phyloP scores from a whole-genome alignment of 2,329 filamentous ascomycete species.

The Fusarium foetens region DNA sequence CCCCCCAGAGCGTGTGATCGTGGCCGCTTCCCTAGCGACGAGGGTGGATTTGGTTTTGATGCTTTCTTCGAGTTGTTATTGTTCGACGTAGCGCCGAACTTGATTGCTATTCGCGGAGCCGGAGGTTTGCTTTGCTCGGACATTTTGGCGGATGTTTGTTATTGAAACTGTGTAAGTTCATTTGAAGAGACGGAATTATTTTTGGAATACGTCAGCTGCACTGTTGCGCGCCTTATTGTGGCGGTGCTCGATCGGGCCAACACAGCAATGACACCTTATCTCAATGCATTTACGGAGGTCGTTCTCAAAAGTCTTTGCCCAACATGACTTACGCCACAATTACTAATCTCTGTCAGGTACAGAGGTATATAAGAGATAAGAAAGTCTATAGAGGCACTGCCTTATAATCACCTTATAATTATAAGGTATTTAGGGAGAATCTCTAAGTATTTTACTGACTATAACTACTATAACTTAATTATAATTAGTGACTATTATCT shows the following conservation, averaged over 20 bases:
- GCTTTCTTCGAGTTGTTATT: constrained; percentile 45
- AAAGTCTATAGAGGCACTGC: too few species aligned
- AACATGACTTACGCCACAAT: too few species aligned
- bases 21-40: constrained; percentile 60
- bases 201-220: constrained; percentile 9
- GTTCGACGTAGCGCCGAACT: constrained; percentile 52
- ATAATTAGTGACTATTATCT: too few species aligned
- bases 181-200: constrained; percentile 1
- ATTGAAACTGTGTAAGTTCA: constrained; percentile 1
- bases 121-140: constrained; percentile 44
- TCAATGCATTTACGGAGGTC: background rate
- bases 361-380: too few species aligned
- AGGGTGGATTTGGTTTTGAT: constrained; percentile 51
- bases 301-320: too few species aligned
- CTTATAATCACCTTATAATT: too few species aligned
- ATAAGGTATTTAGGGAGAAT: too few species aligned
- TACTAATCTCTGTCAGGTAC: too few species aligned
- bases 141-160: constrained; percentile 21
- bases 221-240: background rate
- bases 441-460: too few species aligned
- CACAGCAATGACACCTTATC: background rate
- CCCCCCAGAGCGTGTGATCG: constrained; percentile 55
- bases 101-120: constrained; percentile 59
- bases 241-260: background rate
- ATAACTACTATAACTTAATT: too few species aligned